Base-by-base conservation (phyloP, 2,329 filamentous ascomycete genomes). In the Fusarium heterosporum region DNA sequence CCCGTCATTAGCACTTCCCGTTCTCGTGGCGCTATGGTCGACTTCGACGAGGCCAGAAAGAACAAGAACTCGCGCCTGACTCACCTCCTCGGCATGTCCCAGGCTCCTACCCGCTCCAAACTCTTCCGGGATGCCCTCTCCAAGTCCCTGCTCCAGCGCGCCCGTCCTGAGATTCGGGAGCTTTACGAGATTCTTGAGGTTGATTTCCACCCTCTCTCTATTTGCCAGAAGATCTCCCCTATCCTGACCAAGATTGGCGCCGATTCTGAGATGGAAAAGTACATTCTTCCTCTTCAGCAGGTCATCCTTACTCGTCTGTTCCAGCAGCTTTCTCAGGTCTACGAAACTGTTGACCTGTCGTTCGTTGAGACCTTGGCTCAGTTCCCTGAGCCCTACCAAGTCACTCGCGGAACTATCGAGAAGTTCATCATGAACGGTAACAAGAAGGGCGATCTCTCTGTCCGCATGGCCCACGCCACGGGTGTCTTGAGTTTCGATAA, bases 341-440 rank as follows among this genome's bases (percentile, higher is more conserved):
- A 99, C 82, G 96, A 98, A 81, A 97, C 96, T 43, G 95, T 99
- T 56, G 93, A 98, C 78, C 87, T 99, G 64, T 87, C 89, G 73
- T 98, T 98, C 74, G 95, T 99, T 45, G 91, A 97, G 78, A 90
- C 92, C 75, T 90, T 99, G 54, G 96, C 96, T 66, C 88, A 96
- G 76, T 99, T 99, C 86, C 96, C 96, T 11, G 94, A 97, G 78
- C 93, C 96, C 40, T 98, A 96, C 87, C 91, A 97, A 81, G 93
- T 98, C 71, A 91, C 88, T 67, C 90, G 92, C 53, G 89, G 90
- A 70, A 97, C 93, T 64, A 96, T 99, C 71, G 96, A 99, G 85
- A 99, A 98, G 84, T 99, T 99, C 85, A 98, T 99, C 85, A 99
- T 99, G 96, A 99, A 99, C 80, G 96, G 96, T 68, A 98, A 97